Base-by-base conservation (phyloP, 2,329 filamentous ascomycete species). In the Mariannaea sp. region DNA sequence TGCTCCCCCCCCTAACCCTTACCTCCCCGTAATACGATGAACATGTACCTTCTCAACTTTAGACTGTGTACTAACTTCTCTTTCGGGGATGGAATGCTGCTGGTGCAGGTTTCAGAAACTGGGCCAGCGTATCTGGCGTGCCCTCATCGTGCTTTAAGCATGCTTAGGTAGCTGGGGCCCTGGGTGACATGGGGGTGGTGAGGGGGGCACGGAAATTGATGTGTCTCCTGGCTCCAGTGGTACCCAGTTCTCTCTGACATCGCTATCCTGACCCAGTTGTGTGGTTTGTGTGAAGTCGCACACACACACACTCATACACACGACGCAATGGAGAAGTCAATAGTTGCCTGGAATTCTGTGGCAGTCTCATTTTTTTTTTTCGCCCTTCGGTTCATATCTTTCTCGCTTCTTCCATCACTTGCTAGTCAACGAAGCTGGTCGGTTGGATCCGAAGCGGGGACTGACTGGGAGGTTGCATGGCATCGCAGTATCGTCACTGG, bases 21-120 rank as follows among this genome's bases (percentile, higher is more conserved):
- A 27, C 20, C 30, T 39, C 44, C 22, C n/a, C n/a, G n/a, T n/a
- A n/a, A n/a, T n/a, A n/a, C n/a, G n/a, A n/a, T n/a, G n/a, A n/a
- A 24, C 8, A 22, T 27, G 20, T 54, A 27, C 35, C 22, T 43
- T 41, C 36, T 57, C 35, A 42, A 41, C 19, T 55, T 43, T 52
- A 44, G 48, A 42, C 49, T 53, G 48, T 45, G 59, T 46, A 45
- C 45, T 43, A 61, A 53, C 57, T 58, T 19, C 45, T 14, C 51
- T 45, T 40, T 56, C 44, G 22, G 22, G 22, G 57, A 41, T 59
- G 35, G 44, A 49, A 44, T 36, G 44, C 43, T 24, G 30, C 39
- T 51, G 45, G 50, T 51, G 56, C 50, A 48, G 40, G 63, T 66
- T 66, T 66, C 63, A 66, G 50, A 58, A 45, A 58, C 61, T 57